Base-by-base conservation (phyloP, 129 eudicot species). In the Solidago caesia region DNA sequence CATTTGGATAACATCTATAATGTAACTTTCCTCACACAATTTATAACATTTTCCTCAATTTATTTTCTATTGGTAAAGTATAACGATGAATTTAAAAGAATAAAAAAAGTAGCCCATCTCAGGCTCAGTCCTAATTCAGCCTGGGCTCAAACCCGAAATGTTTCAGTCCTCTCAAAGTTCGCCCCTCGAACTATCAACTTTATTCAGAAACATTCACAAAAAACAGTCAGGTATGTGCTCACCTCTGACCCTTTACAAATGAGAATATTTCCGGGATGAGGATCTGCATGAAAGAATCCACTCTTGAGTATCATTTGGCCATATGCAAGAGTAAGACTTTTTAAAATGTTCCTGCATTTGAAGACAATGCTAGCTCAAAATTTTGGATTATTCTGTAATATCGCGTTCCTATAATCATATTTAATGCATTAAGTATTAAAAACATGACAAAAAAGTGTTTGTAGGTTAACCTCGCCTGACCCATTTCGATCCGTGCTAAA, bases 241-340 rank as follows among this genome's bases (percentile, higher is more conserved):
- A 78, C 98, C 91, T 88, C 85, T 33, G 98, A 94, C 82, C 93
- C 97, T 80, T 80, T 83, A 72, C 98, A 94, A 67, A 94, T 84
- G 72, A 94, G 77, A 70, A 94, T 94, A 77, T 94, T 94, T 71
- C 98, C 98, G 49, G 98, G 98, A 82, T 94, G 98, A 13, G 98
- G 98, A 79, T 94, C 98, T 5, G 98, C 98, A 75, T 94, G 98
- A 78, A 94, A 94, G 96, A 86, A 94, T 67, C 98, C 98, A 55
- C 97, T 90, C 88, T 82, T 90, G 81, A 94, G 85, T 78, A 94
- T 94, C 98, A 94, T 94, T 83, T 94, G 97, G 5, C 98, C 98
- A 67, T 94, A 94, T 46, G 98, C 92, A 80, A 86, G 91, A 7
- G 97, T 85, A 77, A 94, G 81, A 77, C 89, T 90, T 82, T 91